Evolutionary conservation across 169 alveolate genomes (phyloP).

Genomic region (Eimeria maxima): DNA sequence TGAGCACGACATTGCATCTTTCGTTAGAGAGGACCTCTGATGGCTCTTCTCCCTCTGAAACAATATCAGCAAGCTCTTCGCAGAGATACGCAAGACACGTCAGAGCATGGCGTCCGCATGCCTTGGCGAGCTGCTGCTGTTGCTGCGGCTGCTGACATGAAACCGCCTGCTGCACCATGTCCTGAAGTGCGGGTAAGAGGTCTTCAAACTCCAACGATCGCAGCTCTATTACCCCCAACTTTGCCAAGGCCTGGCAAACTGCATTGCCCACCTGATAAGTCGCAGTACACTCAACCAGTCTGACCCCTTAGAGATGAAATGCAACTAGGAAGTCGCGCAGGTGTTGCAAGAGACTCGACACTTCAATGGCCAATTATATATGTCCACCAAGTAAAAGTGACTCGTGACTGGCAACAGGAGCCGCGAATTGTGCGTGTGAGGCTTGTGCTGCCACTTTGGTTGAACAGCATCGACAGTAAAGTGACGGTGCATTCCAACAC

Average conservation of each 20-base stretch:
- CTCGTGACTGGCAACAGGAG: background rate
- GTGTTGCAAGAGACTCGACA: background rate
- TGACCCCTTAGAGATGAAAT: background rate
- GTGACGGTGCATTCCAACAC: background rate
- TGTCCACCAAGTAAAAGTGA: background rate
- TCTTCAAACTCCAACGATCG: slow-evolving; percentile 87
- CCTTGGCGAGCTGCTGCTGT: slow-evolving; percentile 82
- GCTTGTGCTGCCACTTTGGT: background rate
- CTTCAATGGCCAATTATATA: background rate
- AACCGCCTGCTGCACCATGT: slow-evolving; percentile 81
- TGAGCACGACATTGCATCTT: slow-evolving; percentile 86
- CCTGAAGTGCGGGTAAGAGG: slow-evolving; percentile 84
- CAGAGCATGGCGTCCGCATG: slow-evolving; percentile 83
- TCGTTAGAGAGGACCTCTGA: slow-evolving; percentile 84
- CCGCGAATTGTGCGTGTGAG: background rate
- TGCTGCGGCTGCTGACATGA: slow-evolving; percentile 73
- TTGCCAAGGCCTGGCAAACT: slow-evolving; percentile 88
- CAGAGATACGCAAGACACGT: slow-evolving; percentile 87
- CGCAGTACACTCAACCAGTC: background rate
- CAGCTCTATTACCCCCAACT: slow-evolving; percentile 87
- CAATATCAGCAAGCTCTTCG: slow-evolving; percentile 86
- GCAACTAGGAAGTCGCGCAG: background rate
- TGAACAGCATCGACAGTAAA: background rate
- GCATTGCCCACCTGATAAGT: slow-evolving; percentile 83
- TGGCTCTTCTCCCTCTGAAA: slow-evolving; percentile 84